Base-by-base conservation (phyloP, 2,329 filamentous ascomycete species). In the Pseudocercospora pini-densiflorae region DNA sequence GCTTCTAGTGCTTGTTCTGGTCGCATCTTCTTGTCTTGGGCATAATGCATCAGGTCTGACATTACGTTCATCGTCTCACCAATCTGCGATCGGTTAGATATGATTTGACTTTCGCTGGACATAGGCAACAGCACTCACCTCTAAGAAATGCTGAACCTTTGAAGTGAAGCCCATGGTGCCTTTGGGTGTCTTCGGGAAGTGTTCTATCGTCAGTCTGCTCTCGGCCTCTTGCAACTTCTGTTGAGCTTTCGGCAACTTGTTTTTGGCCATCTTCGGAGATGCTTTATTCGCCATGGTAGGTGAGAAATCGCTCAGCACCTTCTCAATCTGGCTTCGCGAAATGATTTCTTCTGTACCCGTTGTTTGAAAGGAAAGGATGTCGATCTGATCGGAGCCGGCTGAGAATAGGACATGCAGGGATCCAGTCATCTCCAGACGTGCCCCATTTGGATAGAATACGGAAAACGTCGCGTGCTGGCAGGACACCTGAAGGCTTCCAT, bases 381-480 rank as follows among this genome's bases (percentile, higher is more conserved):
- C 92, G 66, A 99, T 90, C 77, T 91, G 93, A 68, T 93, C 90
- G 43, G 69, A 70, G 1, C 91, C 87, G 8, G 82, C 83, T 72
- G 96, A 91, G 75, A 97, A 97, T 68, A 92, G 88, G 0, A 90
- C 93, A 58, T 89, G 89, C 27, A 98, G 81, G 4, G 85, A 88
- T 51, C 94, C 94, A n/a, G 84, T 66, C 65, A 74, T 73, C 51
- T 76, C 75, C 43, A 76, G 72, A 61, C 68, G 93, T 67, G 90
- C 91, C 61, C 90, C 91, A 68, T 91, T 92, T 60, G 91, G 88
- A 75, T 94, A 97, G 87, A 92, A 96, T 77, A 97, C 96, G 5
- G 95, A 90, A 64, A 98, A 88, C 74, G 89, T 95, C 27, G 93
- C 89, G 73, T 89, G 91, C 24, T 83, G 82, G 75, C 92, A 93